Conservation (phyloP, 371 early-diverging fungal genomes). For the Phascolomyces articulosus region DNA sequence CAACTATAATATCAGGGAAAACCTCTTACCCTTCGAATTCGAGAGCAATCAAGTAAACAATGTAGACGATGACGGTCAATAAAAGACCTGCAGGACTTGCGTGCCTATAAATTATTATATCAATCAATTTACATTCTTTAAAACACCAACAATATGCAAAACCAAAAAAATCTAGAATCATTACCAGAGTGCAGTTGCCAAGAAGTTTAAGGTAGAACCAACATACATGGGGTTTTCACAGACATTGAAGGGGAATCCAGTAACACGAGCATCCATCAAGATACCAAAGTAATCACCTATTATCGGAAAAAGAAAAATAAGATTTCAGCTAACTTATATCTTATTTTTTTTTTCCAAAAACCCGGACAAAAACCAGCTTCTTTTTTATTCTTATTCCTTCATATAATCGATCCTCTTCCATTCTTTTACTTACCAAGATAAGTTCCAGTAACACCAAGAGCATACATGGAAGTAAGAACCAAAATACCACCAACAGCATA, state of each 20-base stretch:
- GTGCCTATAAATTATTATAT: constrained; percentile 40
- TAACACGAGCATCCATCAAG: constrained; percentile 85
- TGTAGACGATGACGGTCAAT: constrained; percentile 69
- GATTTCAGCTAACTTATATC: not conserved
- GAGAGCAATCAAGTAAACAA: constrained; percentile 78
- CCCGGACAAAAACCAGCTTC: too few relatives aligned
- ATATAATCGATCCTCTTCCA: too few relatives aligned
- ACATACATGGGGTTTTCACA: constrained; percentile 93
- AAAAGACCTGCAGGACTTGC: constrained; percentile 71
- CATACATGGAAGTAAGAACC: constrained; percentile 87
- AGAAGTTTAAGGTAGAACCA: constrained; percentile 88
- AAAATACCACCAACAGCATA: constrained; percentile 73
- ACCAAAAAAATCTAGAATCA: not conserved
- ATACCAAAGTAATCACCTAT: constrained; percentile 95
- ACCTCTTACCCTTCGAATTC: constrained; percentile 83
- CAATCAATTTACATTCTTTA: too few relatives aligned
- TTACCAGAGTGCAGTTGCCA: constrained; percentile 86
- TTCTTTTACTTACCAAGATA: constrained; percentile 67
- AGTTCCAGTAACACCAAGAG: constrained; percentile 89
- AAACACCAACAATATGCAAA: not conserved
- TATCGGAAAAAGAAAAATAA: not conserved
- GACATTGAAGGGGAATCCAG: constrained; percentile 91
- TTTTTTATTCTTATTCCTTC: too few relatives aligned
- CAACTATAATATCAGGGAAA: not conserved
- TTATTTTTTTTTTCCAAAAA: too few relatives aligned